Percentiles rank a stretch among this genome's conserved stretches.
These are phyloP conservation scores for Hypholoma sublateritium DNA, from an alignment of 768 basidiomycete genomes.

Conservation along the genomic window DNA sequence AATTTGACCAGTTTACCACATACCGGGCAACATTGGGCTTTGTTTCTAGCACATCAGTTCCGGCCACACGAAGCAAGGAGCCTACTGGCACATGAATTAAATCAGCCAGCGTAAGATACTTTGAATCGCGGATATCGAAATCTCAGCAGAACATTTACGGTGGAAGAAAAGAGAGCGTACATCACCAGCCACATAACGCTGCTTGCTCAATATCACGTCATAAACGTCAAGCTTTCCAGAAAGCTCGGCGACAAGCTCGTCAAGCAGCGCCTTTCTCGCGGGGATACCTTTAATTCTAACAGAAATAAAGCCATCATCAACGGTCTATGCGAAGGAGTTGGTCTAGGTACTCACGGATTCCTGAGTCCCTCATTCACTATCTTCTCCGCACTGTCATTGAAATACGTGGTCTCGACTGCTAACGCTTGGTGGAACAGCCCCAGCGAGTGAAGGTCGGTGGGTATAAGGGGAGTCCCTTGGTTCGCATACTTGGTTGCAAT, in stretches of 20 bases:
- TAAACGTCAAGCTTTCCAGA: conserved; percentile 41
- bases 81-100: conserved; percentile 44
- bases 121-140: neutral
- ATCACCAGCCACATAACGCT: conserved; percentile 47
- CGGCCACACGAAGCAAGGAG: conserved; percentile 20
- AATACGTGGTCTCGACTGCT: conserved; percentile 44
- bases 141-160: neutral
- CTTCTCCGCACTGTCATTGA: conserved; percentile 38
- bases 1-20: too few relatives aligned
- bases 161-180: conserved; percentile 13
- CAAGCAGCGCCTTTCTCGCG: conserved; percentile 23
- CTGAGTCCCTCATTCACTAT: conserved; percentile 41
- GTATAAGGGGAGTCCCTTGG: conserved; percentile 43
- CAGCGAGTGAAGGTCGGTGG: conserved; percentile 21
- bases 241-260: conserved; percentile 21
- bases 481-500: conserved; percentile 44
- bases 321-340: conserved; percentile 8
- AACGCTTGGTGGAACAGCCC: conserved; percentile 40
- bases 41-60: conserved; percentile 26
- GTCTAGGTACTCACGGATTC: conserved; percentile 26
- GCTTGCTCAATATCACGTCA: conserved; percentile 45
- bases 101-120: conserved; percentile 34
- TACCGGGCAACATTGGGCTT: conserved; percentile 52
- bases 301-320: neutral
- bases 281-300: neutral